phyloP scores from a whole-genome alignment of 2,329 filamentous ascomycete genomes.

The Hypoxylon sp. region DNA sequence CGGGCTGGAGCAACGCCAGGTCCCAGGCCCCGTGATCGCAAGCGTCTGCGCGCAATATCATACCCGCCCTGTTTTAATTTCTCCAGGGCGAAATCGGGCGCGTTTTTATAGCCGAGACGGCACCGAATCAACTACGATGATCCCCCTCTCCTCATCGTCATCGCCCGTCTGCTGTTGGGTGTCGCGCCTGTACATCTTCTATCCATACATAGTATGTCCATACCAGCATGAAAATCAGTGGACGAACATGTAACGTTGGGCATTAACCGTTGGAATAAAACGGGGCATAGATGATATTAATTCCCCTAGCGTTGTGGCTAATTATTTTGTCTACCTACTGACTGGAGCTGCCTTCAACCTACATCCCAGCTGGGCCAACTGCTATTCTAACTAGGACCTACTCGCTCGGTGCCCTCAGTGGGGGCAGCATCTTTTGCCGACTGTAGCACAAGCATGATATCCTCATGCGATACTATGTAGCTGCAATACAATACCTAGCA shows the following conservation, averaged over 20 bases:
- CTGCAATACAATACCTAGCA: too few relatives aligned
- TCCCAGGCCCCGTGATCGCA: conserved; percentile 5
- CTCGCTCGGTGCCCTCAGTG: conserved; percentile 1
- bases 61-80: conserved; percentile 2
- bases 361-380: too few relatives aligned
- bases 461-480: conserved; percentile 11
- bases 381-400: neutral
- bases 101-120: conserved; percentile 30
- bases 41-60: conserved; percentile 10
- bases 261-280: conserved; percentile 22
- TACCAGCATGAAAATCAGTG: conserved; percentile 6
- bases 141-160: neutral
- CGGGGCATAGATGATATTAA: conserved; percentile 4
- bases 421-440: conserved; percentile 27
- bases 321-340: too few relatives aligned
- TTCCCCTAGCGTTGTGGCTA: conserved; percentile 1
- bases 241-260: conserved; percentile 26
- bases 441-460: conserved; percentile 14
- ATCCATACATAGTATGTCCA: too few relatives aligned
- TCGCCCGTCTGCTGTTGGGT: neutral
- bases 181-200: too few relatives aligned
- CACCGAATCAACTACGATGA: neutral
- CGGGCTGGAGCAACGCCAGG: conserved; percentile 8
- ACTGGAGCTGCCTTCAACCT: too few relatives aligned
- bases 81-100: conserved; percentile 10